Evolutionary conservation across 2,329 filamentous ascomycete species (phyloP).

Genomic region (Chaetomium strumarium): DNA sequence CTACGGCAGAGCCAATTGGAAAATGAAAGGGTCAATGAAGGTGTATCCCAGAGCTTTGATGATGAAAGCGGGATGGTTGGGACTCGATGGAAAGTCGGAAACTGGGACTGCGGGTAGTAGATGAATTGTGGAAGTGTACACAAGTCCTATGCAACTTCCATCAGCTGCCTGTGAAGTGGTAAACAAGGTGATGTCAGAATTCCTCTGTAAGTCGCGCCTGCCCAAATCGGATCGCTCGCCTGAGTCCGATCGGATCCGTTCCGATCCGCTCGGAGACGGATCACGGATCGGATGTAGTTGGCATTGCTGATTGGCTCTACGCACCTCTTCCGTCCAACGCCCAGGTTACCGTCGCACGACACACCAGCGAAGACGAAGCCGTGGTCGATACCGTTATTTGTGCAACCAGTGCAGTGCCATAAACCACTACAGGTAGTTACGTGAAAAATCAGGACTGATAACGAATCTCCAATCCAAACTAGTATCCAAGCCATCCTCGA

Average conservation of each 20-base stretch:
- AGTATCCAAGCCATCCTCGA: too few relatives aligned
- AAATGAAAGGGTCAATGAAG: too few relatives aligned
- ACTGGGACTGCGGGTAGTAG: neutral
- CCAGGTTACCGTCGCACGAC: neutral
- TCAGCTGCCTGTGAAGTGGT: neutral
- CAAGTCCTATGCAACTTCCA: too few relatives aligned
- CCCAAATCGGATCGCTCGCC: neutral
- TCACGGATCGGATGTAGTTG: constrained; percentile 20
- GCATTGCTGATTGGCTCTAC: constrained; percentile 16
- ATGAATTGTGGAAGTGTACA: neutral
- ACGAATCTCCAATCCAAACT: too few relatives aligned
- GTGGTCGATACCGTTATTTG: too few relatives aligned
- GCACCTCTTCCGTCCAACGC: neutral
- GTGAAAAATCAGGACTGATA: too few relatives aligned
- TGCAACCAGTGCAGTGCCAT: too few relatives aligned
- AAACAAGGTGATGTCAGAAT: constrained; percentile 12
- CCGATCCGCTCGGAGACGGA: constrained; percentile 20
- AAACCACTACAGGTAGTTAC: too few relatives aligned
- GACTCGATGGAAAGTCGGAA: too few relatives aligned
- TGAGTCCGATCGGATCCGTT: constrained; percentile 2
- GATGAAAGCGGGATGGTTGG: too few relatives aligned
- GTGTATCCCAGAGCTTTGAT: too few relatives aligned
- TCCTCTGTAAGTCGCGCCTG: constrained; percentile 7
- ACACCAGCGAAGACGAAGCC: neutral
- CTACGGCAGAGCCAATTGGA: too few relatives aligned